These are phyloP conservation scores for Boeremia lycopersici DNA, from an alignment of 2,329 filamentous ascomycete species.

Conservation along the genomic window DNA sequence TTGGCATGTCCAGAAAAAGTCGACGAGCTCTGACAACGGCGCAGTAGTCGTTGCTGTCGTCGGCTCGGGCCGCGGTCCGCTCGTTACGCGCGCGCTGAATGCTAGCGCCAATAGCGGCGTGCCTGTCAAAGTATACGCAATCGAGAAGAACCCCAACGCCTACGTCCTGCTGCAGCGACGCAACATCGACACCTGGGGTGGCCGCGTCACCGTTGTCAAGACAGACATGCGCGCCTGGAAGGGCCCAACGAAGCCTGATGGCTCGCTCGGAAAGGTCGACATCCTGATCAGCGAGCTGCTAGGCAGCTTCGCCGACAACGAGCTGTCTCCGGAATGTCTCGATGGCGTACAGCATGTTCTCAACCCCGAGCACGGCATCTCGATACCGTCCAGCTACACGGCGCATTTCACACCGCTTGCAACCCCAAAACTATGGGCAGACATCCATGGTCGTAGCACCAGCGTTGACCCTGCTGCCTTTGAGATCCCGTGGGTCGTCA, in stretches of 20 bases:
- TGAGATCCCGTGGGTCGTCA: conserved; percentile 93
- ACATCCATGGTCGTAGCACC: conserved; percentile 69
- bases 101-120: conserved; percentile 80
- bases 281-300: conserved; percentile 94
- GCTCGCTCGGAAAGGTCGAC: conserved; percentile 73
- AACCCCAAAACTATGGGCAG: conserved; percentile 81
- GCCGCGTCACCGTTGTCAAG: conserved; percentile 84
- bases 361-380: conserved; percentile 81
- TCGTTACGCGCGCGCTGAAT: conserved; percentile 84
- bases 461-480: conserved; percentile 72
- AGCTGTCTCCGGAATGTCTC: conserved; percentile 93
- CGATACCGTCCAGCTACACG: conserved; percentile 91
- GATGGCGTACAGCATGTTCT: conserved; percentile 94
- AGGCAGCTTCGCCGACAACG: conserved; percentile 95
- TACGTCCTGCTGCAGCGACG: conserved; percentile 90
- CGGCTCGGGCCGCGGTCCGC: conserved; percentile 87
- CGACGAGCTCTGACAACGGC: conserved; percentile 72
- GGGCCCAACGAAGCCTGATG: conserved; percentile 67
- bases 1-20: conserved; percentile 74
- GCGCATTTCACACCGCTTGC: conserved; percentile 92
- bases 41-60: conserved; percentile 87
- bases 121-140: conserved; percentile 82
- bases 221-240: conserved; percentile 98
- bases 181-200: conserved; percentile 79
- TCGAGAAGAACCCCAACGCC: conserved; percentile 98